Evolutionary conservation across 2,329 filamentous ascomycete species (phyloP).

Genomic region (Leptographium wingfieldii): DNA sequence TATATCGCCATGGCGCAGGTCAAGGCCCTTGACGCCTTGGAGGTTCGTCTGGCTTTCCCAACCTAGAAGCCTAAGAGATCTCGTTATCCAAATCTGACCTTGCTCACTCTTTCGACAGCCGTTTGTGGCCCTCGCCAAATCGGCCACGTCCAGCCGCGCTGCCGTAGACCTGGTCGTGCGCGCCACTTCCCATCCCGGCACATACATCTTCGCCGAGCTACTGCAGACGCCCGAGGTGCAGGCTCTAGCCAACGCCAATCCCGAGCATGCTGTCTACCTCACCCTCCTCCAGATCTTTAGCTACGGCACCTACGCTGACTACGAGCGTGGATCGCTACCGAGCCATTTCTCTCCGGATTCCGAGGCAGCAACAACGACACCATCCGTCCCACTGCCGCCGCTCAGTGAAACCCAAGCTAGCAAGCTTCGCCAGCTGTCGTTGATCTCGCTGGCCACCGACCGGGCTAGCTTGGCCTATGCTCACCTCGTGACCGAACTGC

Average conservation of each 20-base stretch:
- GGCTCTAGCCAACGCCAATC: constrained; percentile 40
- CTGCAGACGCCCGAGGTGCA: constrained; percentile 70
- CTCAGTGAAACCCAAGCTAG: constrained; percentile 61
- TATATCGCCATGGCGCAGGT: constrained; percentile 55
- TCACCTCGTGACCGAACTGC: constrained; percentile 52
- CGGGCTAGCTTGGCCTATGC: constrained; percentile 59
- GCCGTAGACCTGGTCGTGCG: constrained; percentile 76
- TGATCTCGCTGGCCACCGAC: constrained; percentile 67
- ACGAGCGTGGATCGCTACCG: constrained; percentile 26
- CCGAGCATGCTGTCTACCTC: constrained; percentile 52
- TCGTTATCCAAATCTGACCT: neutral
- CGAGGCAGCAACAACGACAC: neutral
- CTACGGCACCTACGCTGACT: constrained; percentile 77
- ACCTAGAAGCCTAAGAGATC: neutral
- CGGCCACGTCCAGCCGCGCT: constrained; percentile 70
- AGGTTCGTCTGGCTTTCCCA: constrained; percentile 29
- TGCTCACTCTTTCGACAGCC: constrained; percentile 39
- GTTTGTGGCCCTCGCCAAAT: constrained; percentile 81
- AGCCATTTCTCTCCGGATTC: neutral
- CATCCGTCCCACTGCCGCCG: constrained; percentile 37
- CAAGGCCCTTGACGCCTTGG: constrained; percentile 51
- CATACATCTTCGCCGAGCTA: constrained; percentile 91
- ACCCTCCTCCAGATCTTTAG: constrained; percentile 78
- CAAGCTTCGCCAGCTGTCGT: constrained; percentile 84
- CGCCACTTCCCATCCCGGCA: constrained; percentile 80